A percentile compares a stretch with the other conserved stretches of the same genome.
Conservation (phyloP, 2,329 filamentous ascomycete genomes). For the Arthrobotrys iridis region DNA sequence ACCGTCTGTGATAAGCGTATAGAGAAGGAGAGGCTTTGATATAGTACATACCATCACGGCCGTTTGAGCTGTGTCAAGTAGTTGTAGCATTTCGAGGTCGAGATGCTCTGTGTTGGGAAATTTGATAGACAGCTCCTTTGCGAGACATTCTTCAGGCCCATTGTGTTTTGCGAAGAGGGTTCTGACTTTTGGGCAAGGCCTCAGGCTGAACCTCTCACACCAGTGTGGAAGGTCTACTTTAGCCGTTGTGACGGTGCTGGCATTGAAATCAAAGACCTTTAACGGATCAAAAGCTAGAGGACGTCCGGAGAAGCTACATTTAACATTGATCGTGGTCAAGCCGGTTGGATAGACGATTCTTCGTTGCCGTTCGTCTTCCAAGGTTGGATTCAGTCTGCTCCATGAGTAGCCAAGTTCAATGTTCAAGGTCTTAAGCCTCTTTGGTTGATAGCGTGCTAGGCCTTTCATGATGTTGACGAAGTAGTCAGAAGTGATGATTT, state of each 20-base stretch:
- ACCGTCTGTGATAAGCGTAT: too few relatives aligned
- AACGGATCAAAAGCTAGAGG: not conserved
- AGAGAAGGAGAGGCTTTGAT: not conserved
- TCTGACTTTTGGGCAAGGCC: constrained; percentile 31
- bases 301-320: not conserved
- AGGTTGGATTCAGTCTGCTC: not conserved
- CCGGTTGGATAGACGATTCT: constrained; percentile 34
- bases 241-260: constrained; percentile 17
- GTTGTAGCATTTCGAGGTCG: not conserved
- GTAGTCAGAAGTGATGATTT: not conserved
- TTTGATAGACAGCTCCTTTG: not conserved
- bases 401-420: not conserved
- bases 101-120: constrained; percentile 37
- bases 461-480: constrained; percentile 32
- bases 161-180: constrained; percentile 5
- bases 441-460: constrained; percentile 14
- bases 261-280: constrained; percentile 10
- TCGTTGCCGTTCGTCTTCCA: not conserved
- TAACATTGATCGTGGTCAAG: constrained; percentile 16
- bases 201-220: constrained; percentile 16
- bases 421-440: constrained; percentile 30
- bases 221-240: not conserved
- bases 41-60: constrained; percentile 4
- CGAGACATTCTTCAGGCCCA: not conserved
- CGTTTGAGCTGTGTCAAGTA: not conserved